Percentiles rank a stretch among this genome's conserved stretches.
phyloP scores from a whole-genome alignment of 208 protist species.

The Acanthamoeba culbertsoni region DNA sequence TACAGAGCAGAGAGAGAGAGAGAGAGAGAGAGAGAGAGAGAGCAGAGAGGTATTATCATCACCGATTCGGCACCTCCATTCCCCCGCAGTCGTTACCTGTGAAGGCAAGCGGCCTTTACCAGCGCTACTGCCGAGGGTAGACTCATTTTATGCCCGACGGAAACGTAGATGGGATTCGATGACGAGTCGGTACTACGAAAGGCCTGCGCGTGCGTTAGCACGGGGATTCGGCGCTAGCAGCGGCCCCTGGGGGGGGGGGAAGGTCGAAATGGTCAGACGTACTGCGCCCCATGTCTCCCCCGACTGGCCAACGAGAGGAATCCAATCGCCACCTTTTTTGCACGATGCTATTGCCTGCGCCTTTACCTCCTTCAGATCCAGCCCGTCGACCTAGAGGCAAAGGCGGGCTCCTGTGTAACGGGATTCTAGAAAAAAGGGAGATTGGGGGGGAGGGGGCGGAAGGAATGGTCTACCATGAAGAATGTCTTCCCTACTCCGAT shows the following conservation, averaged over 20 bases:
- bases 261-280: neutral
- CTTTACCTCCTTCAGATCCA: slow-evolving; percentile 71
- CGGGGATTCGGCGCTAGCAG: neutral
- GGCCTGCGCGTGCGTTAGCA: neutral
- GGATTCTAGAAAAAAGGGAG: too few species aligned
- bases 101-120: neutral
- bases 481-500: slow-evolving; percentile 86
- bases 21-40: slow-evolving; percentile 72
- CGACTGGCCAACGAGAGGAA: slow-evolving; percentile 66
- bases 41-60: slow-evolving; percentile 56
- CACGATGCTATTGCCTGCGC: neutral
- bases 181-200: slow-evolving; percentile 57
- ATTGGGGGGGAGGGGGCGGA: too few species aligned
- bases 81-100: neutral
- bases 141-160: slow-evolving; percentile 89
- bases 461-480: too few species aligned
- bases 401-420: too few species aligned
- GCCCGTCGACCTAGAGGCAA: slow-evolving; percentile 87
- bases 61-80: too few species aligned
- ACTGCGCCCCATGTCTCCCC: slow-evolving; percentile 69
- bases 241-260: neutral
- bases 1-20: slow-evolving; percentile 20
- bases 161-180: slow-evolving; percentile 90
- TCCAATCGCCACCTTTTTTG: neutral
- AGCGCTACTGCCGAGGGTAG: slow-evolving; percentile 83